phyloP scores from a whole-genome alignment of 306 rosid species.

The Clitoria ternatea region DNA sequence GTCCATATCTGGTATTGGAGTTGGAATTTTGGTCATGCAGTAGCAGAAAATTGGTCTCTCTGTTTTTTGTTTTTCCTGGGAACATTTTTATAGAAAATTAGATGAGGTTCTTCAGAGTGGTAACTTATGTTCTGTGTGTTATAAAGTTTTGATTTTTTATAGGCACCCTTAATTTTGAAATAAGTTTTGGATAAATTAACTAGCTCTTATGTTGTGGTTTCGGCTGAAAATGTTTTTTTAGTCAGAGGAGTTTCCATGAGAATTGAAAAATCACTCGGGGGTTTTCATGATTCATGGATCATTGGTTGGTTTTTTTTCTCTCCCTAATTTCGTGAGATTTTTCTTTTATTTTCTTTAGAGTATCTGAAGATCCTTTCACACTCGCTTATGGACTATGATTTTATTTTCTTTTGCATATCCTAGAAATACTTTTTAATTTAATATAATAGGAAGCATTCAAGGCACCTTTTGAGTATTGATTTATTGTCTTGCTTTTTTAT shows the following conservation, averaged over 20 bases:
- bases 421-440: background rate
- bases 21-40: background rate
- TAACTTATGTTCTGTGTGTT: background rate
- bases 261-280: background rate
- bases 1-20: background rate
- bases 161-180: background rate
- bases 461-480: conserved; percentile 9
- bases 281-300: conserved; percentile 5
- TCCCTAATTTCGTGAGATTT: background rate
- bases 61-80: background rate
- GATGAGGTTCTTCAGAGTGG: background rate
- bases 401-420: background rate
- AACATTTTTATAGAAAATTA: background rate
- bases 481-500: conserved; percentile 11
- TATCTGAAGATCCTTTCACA: conserved; percentile 4
- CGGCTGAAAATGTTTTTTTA: background rate
- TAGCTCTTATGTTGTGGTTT: background rate
- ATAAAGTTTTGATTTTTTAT: background rate
- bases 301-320: background rate
- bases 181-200: background rate
- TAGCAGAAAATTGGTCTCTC: background rate
- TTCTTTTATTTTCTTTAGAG: background rate
- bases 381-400: background rate
- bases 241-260: background rate
- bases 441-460: background rate